These are phyloP conservation scores for Pochonia chlamydosporia DNA, from an alignment of 2,329 filamentous ascomycete genomes.

Conservation along the genomic window DNA sequence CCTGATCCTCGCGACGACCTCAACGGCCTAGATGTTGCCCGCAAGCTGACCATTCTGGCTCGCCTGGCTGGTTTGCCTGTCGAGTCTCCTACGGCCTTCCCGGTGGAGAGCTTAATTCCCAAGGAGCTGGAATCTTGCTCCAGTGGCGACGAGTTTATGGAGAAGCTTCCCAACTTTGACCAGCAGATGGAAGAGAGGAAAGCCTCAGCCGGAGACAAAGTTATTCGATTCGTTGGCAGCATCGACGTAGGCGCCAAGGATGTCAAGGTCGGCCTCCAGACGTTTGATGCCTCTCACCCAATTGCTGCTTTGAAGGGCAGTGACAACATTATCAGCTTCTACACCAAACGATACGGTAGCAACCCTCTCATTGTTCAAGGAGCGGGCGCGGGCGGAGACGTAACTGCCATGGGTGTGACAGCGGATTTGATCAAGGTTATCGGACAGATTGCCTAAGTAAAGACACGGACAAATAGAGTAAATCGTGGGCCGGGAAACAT, in stretches of 20 bases:
- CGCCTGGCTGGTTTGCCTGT: conserved; percentile 77
- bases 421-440: conserved; percentile 87
- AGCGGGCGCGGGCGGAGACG: conserved; percentile 86
- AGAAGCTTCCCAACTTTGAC: conserved; percentile 75
- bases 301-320: conserved; percentile 95
- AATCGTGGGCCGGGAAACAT: neutral
- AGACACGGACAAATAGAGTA: conserved; percentile 14
- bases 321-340: conserved; percentile 98
- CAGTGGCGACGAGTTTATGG: conserved; percentile 81
- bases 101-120: conserved; percentile 89
- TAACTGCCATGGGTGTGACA: conserved; percentile 98
- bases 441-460: conserved; percentile 52
- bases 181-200: conserved; percentile 86
- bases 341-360: conserved; percentile 87
- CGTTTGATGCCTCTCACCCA: conserved; percentile 79
- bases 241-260: conserved; percentile 76
- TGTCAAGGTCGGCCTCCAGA: conserved; percentile 89
- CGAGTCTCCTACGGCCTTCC: conserved; percentile 80
- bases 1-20: conserved; percentile 82
- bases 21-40: conserved; percentile 85
- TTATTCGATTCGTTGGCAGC: conserved; percentile 89
- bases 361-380: conserved; percentile 94
- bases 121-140: conserved; percentile 71
- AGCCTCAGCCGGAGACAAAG: conserved; percentile 79
- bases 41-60: conserved; percentile 92